phyloP scores from a whole-genome alignment of 768 basidiomycete genomes.

The Podaxis sp. region DNA sequence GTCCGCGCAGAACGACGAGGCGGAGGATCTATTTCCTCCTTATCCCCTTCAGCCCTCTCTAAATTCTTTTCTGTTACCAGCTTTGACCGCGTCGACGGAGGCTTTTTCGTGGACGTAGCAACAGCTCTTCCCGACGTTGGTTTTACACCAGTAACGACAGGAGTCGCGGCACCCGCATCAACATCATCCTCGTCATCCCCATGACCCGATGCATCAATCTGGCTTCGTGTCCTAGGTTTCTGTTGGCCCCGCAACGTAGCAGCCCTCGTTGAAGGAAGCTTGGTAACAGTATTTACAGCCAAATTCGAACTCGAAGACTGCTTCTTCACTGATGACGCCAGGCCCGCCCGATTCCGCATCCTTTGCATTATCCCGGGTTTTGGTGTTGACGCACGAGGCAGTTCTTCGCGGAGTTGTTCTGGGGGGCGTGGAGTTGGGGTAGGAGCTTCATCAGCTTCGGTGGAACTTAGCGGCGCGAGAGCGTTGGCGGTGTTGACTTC shows the following conservation, averaged over 20 bases:
- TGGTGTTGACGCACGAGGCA: slow-evolving; percentile 8
- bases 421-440: slow-evolving; percentile 18
- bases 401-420: background rate
- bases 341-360: slow-evolving; percentile 42
- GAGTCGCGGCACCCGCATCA: background rate
- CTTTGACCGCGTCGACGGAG: background rate
- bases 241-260: slow-evolving; percentile 18
- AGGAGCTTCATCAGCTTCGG: slow-evolving; percentile 18
- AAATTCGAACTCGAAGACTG: background rate
- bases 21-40: background rate
- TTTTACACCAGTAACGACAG: background rate
- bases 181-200: background rate
- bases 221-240: background rate
- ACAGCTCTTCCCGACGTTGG: background rate
- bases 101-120: background rate
- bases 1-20: slow-evolving; percentile 7
- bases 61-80: background rate
- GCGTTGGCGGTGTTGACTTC: slow-evolving; percentile 15
- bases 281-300: background rate
- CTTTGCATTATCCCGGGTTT: slow-evolving; percentile 32
- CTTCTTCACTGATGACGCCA: background rate
- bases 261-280: background rate
- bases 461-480: slow-evolving; percentile 17
- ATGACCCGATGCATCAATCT: background rate
- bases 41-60: background rate